Base-by-base conservation (phyloP, 345 rosid genomes). In the Eutrema japonicum region DNA sequence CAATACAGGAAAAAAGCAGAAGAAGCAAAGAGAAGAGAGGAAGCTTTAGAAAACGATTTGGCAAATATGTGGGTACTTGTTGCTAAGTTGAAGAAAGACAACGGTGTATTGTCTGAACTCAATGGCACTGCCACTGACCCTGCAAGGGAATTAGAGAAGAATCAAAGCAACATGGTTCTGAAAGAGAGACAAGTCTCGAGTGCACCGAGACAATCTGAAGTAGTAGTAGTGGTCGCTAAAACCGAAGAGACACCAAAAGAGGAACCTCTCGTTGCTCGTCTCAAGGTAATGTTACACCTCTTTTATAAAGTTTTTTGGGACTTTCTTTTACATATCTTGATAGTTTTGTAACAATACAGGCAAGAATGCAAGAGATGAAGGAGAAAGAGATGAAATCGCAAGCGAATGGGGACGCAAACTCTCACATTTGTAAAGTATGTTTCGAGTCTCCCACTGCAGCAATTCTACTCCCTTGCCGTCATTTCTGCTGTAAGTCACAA, bases 1-100 rank as follows among this genome's bases (percentile, higher is more conserved):
- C 92, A 88, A 49, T 92, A 85, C 71, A 82, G 92, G 81, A 92
- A 86, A 81, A 90, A 82, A 71, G 82, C 77, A 49, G 99, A 92
- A 75, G 97, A 90, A 80, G 89, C 93, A 50, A 92, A 85, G 91
- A 87, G 74, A 78, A 86, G 89, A 83, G 98, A 96, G 81, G 97
- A 87, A 75, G 85, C 95, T 81, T 75, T 92, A 36, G 99, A 96
- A 84, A 96, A 89, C 71, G 99, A 96, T 83, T 79, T 92, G 65
- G 98, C 99, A 32, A 92, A 89, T 78, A 96, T 96, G 99, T 92
- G 99, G 98, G 97, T 92, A 56, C 97, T 96, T 82, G 99, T 96
- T 78, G 99, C 99, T 36, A 92, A 87, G 84, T 82, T 96, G 71
- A 96, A 96, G 86, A 96, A 88, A 80, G 96, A 86, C 1, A 91